phyloP scores from a whole-genome alignment of 208 protist genomes.

The Endotrypanum monterogeii region DNA sequence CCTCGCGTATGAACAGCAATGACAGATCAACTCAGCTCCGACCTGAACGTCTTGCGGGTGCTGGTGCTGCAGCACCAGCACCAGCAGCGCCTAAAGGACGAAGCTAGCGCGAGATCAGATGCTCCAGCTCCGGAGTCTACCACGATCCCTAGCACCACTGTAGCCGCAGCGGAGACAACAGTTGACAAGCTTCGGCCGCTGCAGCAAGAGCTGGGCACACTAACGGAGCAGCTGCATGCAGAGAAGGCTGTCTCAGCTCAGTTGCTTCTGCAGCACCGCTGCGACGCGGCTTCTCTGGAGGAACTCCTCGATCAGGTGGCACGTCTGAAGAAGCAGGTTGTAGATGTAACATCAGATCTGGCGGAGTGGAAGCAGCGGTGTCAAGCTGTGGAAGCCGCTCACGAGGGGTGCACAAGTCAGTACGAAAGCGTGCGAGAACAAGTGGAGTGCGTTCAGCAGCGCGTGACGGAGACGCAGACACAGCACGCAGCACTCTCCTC shows the following conservation, averaged over 20 bases:
- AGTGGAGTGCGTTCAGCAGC: constrained; percentile 11
- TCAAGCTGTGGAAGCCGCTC: not conserved
- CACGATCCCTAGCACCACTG: not conserved
- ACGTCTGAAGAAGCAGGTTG: constrained; percentile 15
- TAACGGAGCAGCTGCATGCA: constrained; percentile 30
- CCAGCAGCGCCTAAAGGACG: not conserved
- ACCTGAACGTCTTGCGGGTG: constrained; percentile 7
- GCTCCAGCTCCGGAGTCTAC: not conserved
- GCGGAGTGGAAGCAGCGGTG: constrained; percentile 26
- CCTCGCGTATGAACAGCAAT: not conserved
- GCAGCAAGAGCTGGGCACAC: constrained; percentile 15
- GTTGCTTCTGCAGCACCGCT: constrained; percentile 33
- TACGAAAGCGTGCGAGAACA: constrained; percentile 12
- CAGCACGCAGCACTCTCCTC: not conserved
- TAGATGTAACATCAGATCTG: constrained; percentile 24
- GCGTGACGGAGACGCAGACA: constrained; percentile 6
- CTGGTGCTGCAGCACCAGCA: constrained; percentile 14
- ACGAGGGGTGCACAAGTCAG: constrained; percentile 9
- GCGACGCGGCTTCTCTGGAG: constrained; percentile 18
- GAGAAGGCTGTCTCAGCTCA: constrained; percentile 25
- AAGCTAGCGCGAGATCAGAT: not conserved
- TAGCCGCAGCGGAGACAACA: not conserved
- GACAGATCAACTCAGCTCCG: not conserved
- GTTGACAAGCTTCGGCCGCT: constrained; percentile 10
- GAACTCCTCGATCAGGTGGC: constrained; percentile 9